Conservation (phyloP, 352 stramenopile species). For the Globisporangium carolinianum region DNA sequence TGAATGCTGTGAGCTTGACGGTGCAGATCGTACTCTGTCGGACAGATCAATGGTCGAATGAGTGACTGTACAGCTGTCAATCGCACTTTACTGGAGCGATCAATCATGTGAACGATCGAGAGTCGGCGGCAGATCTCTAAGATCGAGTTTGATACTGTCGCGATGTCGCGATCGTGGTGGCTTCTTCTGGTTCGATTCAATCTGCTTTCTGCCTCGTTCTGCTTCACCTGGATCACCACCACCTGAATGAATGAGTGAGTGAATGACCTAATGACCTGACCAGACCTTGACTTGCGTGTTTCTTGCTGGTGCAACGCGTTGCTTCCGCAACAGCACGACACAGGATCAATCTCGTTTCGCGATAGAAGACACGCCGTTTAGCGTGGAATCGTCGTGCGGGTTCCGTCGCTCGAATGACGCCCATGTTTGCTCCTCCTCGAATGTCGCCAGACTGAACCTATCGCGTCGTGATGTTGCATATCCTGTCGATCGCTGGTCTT, state of each 20-base stretch:
- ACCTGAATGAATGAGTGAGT: too few species aligned
- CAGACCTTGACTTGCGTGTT: too few species aligned
- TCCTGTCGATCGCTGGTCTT: background rate
- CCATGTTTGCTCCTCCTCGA: background rate
- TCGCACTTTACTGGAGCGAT: background rate
- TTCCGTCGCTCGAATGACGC: background rate
- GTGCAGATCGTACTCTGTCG: background rate
- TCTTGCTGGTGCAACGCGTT: background rate
- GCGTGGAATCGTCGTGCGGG: conserved; percentile 3
- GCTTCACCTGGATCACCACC: too few species aligned
- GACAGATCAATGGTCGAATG: background rate
- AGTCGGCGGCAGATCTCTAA: too few species aligned
- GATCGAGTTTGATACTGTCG: background rate
- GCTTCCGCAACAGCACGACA: background rate
- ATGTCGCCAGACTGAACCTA: conserved; percentile 5
- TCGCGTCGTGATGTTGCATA: background rate
- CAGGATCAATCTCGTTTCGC: background rate
- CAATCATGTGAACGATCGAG: too few species aligned
- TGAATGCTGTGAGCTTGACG: background rate
- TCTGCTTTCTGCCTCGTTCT: too few species aligned
- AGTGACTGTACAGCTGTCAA: background rate
- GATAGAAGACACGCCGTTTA: background rate
- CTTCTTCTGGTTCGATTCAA: too few species aligned
- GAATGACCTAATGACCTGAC: too few species aligned
- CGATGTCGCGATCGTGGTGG: too few species aligned